Base-by-base conservation (phyloP, 1,284 basidiomycete genomes). In the Peniophora sp. region DNA sequence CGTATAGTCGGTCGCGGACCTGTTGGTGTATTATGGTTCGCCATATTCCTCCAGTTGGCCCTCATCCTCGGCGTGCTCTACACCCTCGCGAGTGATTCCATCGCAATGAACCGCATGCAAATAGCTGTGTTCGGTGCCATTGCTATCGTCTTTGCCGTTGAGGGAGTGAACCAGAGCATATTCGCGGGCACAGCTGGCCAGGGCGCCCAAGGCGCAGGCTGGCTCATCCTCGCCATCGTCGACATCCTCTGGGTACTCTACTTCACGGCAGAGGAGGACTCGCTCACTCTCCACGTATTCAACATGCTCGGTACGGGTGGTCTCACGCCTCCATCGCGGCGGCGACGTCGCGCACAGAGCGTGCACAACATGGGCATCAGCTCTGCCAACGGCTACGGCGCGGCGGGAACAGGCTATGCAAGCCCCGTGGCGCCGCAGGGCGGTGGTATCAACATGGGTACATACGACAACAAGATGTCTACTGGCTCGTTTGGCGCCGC, bases 251-350 rank as follows among this genome's bases (percentile, higher is more conserved):
- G 95, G 95, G 80, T 97, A 19, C 79, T 98, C 55, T 97, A 92
- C 75, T 92, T 99, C 66, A 96, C 95, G 3, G 89, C 93, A 1
- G 95, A 97, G 64, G 94, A 97, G 60, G 93, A 94, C 63, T 90
- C 93, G 1, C 81, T 91, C 57, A 69, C 83, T 47, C 79, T 92
- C 51, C 77, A 91, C 65, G 60, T 96, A 53, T 89, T 97, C 78
- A 93, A 92, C 67, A 79, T 83, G 16, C 72, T 90, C 58, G 92
- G 92, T 51, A 92, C 89, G 22, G 91, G 90, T 49, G 91, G 91
- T 34, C 82, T 93, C 48, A 86, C 89, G 1, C 81, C 86, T 32
- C 89, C 89, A 47, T 83, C 81, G 8, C 78, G 85, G 52, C 78
- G 85, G 54, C 78, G 84, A 62, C 71, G 86, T 56, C 79, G 67